Conservation (phyloP, 139 green algal genomes). For the Spirogloea muscicola region DNA sequence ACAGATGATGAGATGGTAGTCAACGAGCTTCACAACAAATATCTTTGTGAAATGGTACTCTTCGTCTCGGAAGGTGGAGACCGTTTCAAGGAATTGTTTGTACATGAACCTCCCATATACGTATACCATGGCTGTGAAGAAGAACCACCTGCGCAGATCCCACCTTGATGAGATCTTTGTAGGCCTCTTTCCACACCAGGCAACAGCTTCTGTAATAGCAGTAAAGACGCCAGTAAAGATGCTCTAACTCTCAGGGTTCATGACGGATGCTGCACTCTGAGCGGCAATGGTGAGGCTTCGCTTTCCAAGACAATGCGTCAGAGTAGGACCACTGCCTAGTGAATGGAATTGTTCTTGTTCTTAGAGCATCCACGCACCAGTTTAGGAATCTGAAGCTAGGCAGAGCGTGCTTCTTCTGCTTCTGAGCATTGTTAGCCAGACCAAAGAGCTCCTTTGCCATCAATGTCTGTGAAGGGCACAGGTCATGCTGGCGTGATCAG, state of each 20-base stretch:
- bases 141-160: slow-evolving; percentile 82
- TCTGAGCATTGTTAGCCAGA: slow-evolving; percentile 20
- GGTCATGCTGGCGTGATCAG: no score
- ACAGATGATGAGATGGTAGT: slow-evolving; percentile 71
- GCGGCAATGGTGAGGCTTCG: background rate
- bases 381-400: slow-evolving; percentile 40
- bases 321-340: no score
- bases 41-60: slow-evolving; percentile 49
- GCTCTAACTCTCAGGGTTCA: no score
- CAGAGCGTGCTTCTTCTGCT: slow-evolving; percentile 27
- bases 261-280: background rate
- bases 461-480: no score
- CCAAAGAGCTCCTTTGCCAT: slow-evolving; percentile 56
- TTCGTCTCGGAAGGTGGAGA: slow-evolving; percentile 73
- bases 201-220: no score
- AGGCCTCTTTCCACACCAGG: no score
- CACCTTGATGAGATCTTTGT: background rate
- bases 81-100: slow-evolving; percentile 58
- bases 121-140: slow-evolving; percentile 81
- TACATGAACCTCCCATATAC: slow-evolving; percentile 88
- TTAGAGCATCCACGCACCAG: no score
- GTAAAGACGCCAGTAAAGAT: no score
- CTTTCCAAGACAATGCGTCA: background rate
- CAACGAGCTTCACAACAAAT: slow-evolving; percentile 64
- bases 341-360: no score